Percentiles rank a stretch among this genome's conserved stretches.
These are phyloP conservation scores for Pholiota adiposa DNA, from an alignment of 1,284 basidiomycete species.

Conservation along the genomic window DNA sequence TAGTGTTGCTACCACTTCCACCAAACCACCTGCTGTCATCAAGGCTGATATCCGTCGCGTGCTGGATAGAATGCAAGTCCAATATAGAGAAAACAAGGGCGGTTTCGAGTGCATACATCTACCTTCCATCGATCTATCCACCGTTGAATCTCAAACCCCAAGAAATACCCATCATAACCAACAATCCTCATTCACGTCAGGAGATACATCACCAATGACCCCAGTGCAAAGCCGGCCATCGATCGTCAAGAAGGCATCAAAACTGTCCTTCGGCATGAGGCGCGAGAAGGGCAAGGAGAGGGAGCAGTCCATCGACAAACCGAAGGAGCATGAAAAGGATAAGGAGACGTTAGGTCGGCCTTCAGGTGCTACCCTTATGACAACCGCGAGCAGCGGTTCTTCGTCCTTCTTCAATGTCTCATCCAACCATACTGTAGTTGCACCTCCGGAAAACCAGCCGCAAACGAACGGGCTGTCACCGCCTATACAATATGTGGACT, in stretches of 20 bases:
- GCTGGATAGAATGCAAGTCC: conserved; percentile 92
- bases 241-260: conserved; percentile 74
- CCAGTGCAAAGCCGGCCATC: conserved; percentile 52
- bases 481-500: conserved; percentile 21
- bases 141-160: conserved; percentile 51
- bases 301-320: conserved; percentile 29
- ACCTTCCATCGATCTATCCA: conserved; percentile 89
- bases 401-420: conserved; percentile 82
- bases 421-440: conserved; percentile 54
- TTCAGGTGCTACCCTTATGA: conserved; percentile 57
- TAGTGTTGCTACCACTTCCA: conserved; percentile 94
- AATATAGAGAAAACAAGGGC: conserved; percentile 87
- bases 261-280: conserved; percentile 66
- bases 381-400: conserved; percentile 72
- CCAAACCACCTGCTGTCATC: conserved; percentile 82
- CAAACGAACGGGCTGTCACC: conserved; percentile 27
- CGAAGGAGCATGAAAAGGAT: conserved; percentile 32
- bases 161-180: conserved; percentile 48
- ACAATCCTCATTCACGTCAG: conserved; percentile 48
- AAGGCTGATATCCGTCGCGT: conserved; percentile 87
- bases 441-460: conserved; percentile 24
- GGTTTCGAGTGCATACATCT: conserved; percentile 97
- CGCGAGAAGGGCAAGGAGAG: conserved; percentile 44
- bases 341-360: conserved; percentile 51
- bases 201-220: conserved; percentile 40